Evolutionary conservation across 2,329 filamentous ascomycete genomes (phyloP).

Genomic region (Colletotrichum lini): DNA sequence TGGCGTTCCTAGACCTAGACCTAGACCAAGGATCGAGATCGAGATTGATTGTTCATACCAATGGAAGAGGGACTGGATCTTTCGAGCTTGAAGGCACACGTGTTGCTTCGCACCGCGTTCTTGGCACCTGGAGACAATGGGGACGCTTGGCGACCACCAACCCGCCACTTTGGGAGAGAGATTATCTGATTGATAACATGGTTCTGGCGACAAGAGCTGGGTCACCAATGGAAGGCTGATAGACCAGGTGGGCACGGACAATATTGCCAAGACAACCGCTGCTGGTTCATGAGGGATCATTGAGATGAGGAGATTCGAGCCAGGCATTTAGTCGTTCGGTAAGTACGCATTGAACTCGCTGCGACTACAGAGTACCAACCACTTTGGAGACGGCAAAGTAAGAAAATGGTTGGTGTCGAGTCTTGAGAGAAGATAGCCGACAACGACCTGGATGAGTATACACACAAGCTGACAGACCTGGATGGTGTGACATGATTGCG

Average conservation of each 20-base stretch:
- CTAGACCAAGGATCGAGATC: background rate
- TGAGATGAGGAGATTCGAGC: conserved; percentile 6
- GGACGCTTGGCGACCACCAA: background rate
- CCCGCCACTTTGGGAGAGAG: background rate
- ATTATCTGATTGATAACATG: conserved; percentile 39
- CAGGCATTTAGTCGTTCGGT: background rate
- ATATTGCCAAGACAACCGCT: background rate
- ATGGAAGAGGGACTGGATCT: background rate
- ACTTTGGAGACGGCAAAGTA: background rate
- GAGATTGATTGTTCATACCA: conserved; percentile 7
- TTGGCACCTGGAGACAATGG: background rate
- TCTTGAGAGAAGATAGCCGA: background rate
- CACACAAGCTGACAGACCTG: too few species aligned
- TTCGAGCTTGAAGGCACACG: background rate
- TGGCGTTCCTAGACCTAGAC: background rate
- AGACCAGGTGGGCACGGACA: conserved; percentile 17
- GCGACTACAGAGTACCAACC: background rate
- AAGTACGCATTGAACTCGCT: background rate
- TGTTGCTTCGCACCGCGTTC: conserved; percentile 5
- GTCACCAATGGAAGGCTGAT: conserved; percentile 4
- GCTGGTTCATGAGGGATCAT: background rate
- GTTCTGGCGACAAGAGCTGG: background rate
- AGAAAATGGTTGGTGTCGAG: background rate
- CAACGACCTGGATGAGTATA: conserved; percentile 1
- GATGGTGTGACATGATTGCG: conserved; percentile 7